Percentiles rank a stretch among this genome's conserved stretches.
Evolutionary conservation across 179 eudicot species (phyloP).

Genomic region (Drosera spatulata): DNA sequence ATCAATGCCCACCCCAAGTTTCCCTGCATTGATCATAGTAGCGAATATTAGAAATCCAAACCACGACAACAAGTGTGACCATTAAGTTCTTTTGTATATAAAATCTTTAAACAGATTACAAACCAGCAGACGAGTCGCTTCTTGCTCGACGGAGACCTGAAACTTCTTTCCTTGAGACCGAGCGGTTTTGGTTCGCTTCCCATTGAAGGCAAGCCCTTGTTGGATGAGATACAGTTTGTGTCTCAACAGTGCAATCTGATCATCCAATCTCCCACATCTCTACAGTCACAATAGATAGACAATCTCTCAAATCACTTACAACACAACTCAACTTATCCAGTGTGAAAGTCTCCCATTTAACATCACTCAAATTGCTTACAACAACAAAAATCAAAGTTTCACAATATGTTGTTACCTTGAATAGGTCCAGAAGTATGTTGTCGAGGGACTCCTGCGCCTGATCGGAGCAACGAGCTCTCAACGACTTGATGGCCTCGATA

Average conservation of each 20-base stretch:
- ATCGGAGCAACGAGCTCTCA: conserved; percentile 71
- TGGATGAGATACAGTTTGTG: conserved; percentile 75
- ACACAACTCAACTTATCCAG: no score
- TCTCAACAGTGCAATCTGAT: conserved; percentile 58
- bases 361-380: no score
- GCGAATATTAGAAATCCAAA: no score
- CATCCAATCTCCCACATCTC: conserved; percentile 98
- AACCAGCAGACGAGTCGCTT: conserved; percentile 85
- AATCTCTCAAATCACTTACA: no score
- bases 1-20: conserved; percentile 92
- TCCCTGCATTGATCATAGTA: conserved; percentile 36
- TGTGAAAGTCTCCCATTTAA: no score
- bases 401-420: conserved; percentile 34
- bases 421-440: conserved; percentile 81
- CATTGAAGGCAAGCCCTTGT: conserved; percentile 88
- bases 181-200: conserved; percentile 81
- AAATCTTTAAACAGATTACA: background rate
- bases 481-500: conserved; percentile 78
- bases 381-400: background rate
- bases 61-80: no score
- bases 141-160: conserved; percentile 92
- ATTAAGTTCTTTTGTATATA: no score
- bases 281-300: conserved; percentile 4
- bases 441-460: conserved; percentile 96
- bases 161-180: conserved; percentile 91